phyloP scores from a whole-genome alignment of 1,284 basidiomycete genomes.

The Ustilago curta region DNA sequence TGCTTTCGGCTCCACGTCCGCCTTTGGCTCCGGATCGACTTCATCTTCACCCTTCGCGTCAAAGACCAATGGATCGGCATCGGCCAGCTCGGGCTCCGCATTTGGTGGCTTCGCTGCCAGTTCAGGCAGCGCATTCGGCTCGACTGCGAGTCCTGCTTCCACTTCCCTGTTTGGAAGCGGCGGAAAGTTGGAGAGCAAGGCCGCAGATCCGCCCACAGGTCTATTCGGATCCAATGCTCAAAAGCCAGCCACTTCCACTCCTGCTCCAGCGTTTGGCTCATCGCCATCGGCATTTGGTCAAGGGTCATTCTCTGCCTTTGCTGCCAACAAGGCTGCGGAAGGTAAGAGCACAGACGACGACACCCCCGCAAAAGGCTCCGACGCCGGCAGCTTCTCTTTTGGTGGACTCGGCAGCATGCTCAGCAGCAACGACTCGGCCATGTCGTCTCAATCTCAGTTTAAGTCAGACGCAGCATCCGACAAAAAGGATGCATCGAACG shows the following conservation, averaged over 20 bases:
- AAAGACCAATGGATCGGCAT: constrained; percentile 13
- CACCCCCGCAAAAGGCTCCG: constrained; percentile 3
- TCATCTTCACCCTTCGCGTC: constrained; percentile 30
- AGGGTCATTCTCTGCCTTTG: constrained; percentile 35
- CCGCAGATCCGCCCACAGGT: constrained; percentile 7
- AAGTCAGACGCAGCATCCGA: constrained; percentile 4
- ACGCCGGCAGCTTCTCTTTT: constrained; percentile 48
- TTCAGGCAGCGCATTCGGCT: constrained; percentile 25
- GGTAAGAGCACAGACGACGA: constrained; percentile 26
- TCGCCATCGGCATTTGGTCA: constrained; percentile 31
- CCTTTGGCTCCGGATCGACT: constrained; percentile 45
- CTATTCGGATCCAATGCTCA: constrained; percentile 15
- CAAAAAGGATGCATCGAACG: not conserved
- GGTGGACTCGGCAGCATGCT: constrained; percentile 37
- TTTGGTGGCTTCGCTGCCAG: constrained; percentile 49
- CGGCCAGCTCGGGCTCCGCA: constrained; percentile 32
- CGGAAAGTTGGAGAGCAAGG: constrained; percentile 32
- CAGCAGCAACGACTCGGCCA: constrained; percentile 25
- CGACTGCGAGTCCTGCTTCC: constrained; percentile 16
- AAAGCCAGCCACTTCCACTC: not conserved
- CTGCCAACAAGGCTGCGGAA: constrained; percentile 41
- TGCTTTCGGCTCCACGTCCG: constrained; percentile 38
- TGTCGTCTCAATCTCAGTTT: constrained; percentile 10
- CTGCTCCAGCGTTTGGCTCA: constrained; percentile 27
- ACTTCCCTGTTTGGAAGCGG: constrained; percentile 42